Evolutionary conservation across 768 basidiomycete species (phyloP).

Genomic region (Mycena amicta): DNA sequence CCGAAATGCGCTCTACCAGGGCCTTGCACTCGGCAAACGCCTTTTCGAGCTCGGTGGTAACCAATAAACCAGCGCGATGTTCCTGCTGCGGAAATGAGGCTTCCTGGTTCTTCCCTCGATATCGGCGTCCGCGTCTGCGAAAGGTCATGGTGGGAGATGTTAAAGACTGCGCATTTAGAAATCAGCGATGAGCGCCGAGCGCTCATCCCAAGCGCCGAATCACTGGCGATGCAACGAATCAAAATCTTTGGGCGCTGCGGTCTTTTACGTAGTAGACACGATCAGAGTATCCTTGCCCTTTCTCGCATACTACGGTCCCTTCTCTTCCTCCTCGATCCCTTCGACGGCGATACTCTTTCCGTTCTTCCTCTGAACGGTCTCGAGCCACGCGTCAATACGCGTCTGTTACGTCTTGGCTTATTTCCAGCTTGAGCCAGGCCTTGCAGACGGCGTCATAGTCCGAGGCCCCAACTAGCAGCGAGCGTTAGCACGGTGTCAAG

Average conservation of each 20-base stretch:
- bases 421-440: constrained; percentile 31
- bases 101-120: background rate
- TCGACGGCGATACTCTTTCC: constrained; percentile 12
- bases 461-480: constrained; percentile 30
- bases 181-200: background rate
- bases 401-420: constrained; percentile 30
- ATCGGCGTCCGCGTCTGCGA: background rate
- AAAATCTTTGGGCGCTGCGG: background rate
- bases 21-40: constrained; percentile 49
- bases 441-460: constrained; percentile 36
- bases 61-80: constrained; percentile 43
- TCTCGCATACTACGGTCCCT: constrained; percentile 12
- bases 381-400: constrained; percentile 34
- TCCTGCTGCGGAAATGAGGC: constrained; percentile 34
- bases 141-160: constrained; percentile 6
- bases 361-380: constrained; percentile 14
- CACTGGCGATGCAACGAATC: background rate
- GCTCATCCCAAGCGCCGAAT: background rate
- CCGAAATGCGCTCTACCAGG: constrained; percentile 48
- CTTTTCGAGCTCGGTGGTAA: constrained; percentile 52
- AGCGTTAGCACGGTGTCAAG: constrained; percentile 35
- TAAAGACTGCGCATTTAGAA: constrained; percentile 2
- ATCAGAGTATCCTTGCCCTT: background rate
- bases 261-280: background rate
- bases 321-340: constrained; percentile 24